Evolutionary conservation across 306 rosid species (phyloP).

Genomic region (Betula pendula): DNA sequence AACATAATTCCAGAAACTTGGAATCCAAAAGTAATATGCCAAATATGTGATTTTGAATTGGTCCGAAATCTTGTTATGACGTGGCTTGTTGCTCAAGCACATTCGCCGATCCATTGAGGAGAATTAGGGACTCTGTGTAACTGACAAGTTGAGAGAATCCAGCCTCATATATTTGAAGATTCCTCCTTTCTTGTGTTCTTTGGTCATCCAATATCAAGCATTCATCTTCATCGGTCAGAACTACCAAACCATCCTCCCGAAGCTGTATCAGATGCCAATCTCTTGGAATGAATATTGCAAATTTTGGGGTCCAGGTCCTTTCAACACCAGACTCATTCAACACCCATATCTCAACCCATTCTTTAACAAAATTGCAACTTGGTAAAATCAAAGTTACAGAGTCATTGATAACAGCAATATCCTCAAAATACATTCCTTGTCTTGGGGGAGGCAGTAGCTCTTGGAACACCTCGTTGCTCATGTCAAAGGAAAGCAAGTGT

Average conservation of each 20-base stretch:
- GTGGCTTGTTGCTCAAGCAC: not conserved
- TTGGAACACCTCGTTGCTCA: not conserved
- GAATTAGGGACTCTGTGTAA: too few species aligned
- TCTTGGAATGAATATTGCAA: too few species aligned
- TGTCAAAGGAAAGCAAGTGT: not conserved
- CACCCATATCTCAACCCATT: not conserved
- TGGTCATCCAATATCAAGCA: too few species aligned
- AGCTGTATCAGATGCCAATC: too few species aligned
- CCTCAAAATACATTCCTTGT: too few species aligned
- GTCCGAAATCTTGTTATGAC: not conserved
- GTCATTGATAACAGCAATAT: not conserved
- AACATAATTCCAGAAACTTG: not conserved
- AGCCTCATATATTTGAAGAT: too few species aligned
- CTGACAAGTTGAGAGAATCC: too few species aligned
- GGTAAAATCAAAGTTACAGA: not conserved
- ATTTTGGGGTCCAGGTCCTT: not conserved
- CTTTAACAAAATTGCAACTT: not conserved
- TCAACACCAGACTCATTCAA: not conserved
- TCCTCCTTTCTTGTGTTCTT: too few species aligned
- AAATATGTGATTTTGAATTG: not conserved
- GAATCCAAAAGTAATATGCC: not conserved
- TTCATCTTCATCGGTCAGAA: too few species aligned
- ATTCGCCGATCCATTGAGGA: too few species aligned
- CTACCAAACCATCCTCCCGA: too few species aligned
- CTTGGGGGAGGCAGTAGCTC: not conserved